Evolutionary conservation across 2,329 filamentous ascomycete genomes (phyloP).

Genomic region (Chaetomium olivaceum): DNA sequence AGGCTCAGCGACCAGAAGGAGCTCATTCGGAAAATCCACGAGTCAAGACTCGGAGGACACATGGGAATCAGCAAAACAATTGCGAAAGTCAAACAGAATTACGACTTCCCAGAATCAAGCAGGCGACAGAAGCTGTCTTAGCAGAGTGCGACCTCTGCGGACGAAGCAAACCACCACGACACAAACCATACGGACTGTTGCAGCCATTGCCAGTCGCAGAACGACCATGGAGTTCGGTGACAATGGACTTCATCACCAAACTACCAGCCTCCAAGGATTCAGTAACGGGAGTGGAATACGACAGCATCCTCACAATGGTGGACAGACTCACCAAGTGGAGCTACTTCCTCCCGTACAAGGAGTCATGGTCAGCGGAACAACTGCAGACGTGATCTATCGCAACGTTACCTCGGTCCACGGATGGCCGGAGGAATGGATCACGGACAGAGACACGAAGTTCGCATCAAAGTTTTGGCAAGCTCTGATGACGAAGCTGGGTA

Average conservation of each 20-base stretch:
- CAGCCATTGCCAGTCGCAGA: not conserved
- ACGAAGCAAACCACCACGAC: not conserved
- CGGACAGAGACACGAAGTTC: not conserved
- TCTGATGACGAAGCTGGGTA: constrained; percentile 1
- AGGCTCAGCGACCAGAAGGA: not conserved
- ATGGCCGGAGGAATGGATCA: not conserved
- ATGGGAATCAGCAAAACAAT: not conserved
- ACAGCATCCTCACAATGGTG: not conserved
- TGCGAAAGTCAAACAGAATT: not conserved
- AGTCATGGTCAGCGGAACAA: not conserved
- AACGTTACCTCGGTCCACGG: not conserved
- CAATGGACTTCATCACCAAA: not conserved
- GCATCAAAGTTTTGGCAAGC: not conserved
- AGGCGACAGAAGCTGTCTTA: not conserved
- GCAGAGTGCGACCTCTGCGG: not conserved
- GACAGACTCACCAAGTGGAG: not conserved
- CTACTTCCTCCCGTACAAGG: not conserved
- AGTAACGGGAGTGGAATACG: not conserved
- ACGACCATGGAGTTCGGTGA: not conserved
- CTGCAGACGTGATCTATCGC: not conserved
- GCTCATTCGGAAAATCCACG: not conserved
- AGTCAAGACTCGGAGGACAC: not conserved
- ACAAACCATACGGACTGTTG: not conserved
- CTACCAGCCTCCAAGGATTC: not conserved
- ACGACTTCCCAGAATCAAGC: not conserved